Percentiles rank a stretch among this genome's conserved stretches.
These are phyloP conservation scores for Artemisia tridentata DNA, from an alignment of 129 eudicot species.

Conservation along the genomic window DNA sequence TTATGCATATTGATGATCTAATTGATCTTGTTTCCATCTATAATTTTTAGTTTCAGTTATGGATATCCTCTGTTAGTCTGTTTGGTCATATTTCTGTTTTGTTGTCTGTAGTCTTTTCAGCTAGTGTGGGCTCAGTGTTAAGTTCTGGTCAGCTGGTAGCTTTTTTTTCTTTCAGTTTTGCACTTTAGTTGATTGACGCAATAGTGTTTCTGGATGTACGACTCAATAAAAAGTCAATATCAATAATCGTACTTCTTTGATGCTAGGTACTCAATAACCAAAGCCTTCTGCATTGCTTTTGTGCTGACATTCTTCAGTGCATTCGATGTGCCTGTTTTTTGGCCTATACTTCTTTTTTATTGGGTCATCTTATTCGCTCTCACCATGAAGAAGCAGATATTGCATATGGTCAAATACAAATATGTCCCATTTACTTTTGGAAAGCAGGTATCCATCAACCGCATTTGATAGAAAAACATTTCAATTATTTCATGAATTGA, in stretches of 20 bases:
- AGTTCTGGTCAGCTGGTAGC: too few relatives aligned
- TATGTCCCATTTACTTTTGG: slow-evolving; percentile 96
- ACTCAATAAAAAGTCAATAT: neutral
- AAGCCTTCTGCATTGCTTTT: slow-evolving; percentile 88
- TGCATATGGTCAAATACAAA: slow-evolving; percentile 89
- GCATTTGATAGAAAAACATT: neutral
- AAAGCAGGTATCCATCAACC: slow-evolving; percentile 57
- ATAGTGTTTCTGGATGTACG: too few relatives aligned
- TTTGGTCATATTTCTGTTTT: too few relatives aligned
- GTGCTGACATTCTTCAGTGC: slow-evolving; percentile 77
- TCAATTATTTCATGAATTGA: neutral
- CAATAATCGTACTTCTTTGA: slow-evolving; percentile 9
- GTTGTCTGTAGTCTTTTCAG: too few relatives aligned
- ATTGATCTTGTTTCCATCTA: neutral
- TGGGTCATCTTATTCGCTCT: slow-evolving; percentile 83
- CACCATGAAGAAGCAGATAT: slow-evolving; percentile 91
- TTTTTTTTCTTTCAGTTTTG: too few relatives aligned
- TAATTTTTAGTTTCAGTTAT: too few relatives aligned
- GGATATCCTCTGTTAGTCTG: too few relatives aligned
- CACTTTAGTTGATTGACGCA: too few relatives aligned
- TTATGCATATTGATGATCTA: slow-evolving; percentile 15
- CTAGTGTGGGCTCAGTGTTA: too few relatives aligned
- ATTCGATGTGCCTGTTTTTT: slow-evolving; percentile 96
- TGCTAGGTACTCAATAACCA: slow-evolving; percentile 81
- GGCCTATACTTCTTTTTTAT: slow-evolving; percentile 95